Base-by-base conservation (phyloP, 1,284 basidiomycete genomes). In the Leccinum solheimii region DNA sequence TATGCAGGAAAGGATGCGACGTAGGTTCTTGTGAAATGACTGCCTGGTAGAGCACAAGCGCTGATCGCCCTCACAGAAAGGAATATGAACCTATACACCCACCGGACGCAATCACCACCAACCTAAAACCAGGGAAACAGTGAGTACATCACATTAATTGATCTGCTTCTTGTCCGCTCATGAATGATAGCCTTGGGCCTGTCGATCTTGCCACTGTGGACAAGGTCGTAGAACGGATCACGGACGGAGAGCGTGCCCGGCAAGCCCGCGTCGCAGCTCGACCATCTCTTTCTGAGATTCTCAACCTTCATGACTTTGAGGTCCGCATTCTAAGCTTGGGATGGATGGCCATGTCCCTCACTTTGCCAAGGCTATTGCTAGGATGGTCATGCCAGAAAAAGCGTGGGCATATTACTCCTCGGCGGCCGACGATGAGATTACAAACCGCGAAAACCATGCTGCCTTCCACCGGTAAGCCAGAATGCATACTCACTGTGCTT, bases 261-360 rank as follows among this genome's bases (percentile, higher is more conserved):
- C 79, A 80, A 64, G 78, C 80, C 48, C 83, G 83, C 2, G 66
- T 86, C 21, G 75, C 78, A 13, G 78, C 81, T 55, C 80, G 86
- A 59, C 94, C 94, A 0, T 78, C 84, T 2, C 79, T 97, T 23
- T 83, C 84, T 56, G 87, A 92, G 75, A 90, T 95, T 58, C 80
- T 97, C 38, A 95, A 91, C 68, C 77, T 97, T 67, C 93, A 95
- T 75, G 95, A 98, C 75, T 96, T 98, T 67, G 95, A 97, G 80
- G 88, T 88, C 58, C n/a, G 75, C 64, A 11, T 13, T 21, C 49
- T 55, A 19, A 26, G 13, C 16, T 40, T 56, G 2, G 27, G 52
- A 16, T 11, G 26, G 14, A n/a, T 32, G 13, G 1, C n/a, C 38
- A 53, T 8, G 36, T 59, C 51, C 50, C 30, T 72, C 27, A 52